Evolutionary conservation across 1,284 basidiomycete species (phyloP), one percentile per base, ranked within the genome.

Genomic region (Waitea zeae): DNA sequence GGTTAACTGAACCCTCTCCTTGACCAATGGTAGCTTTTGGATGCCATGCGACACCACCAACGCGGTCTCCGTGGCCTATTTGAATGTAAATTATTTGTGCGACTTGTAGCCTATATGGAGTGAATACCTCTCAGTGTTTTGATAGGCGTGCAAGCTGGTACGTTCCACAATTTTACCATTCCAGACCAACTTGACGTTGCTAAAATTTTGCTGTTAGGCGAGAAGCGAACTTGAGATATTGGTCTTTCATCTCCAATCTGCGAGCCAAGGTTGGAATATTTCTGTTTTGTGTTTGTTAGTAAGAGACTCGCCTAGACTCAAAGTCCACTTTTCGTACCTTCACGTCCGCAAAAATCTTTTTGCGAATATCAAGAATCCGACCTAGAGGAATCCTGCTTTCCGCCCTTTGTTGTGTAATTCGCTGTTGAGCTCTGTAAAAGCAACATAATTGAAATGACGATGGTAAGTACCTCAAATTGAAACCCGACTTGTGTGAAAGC

Each of bases 21-120:
- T 87, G 82, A 0, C 70, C 62, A n/a, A 93, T 48, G 0, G 92
- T 96, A 13, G 93, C 90, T 46, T 74, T 63, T 0, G 95, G 95
- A 61, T 98, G 93, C 95, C 95, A 99, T 20, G 92, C 90, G 18
- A 96, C 73, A 12, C 95, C 95, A 32, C 92, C 88, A 13, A 98
- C 74, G 39, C 84, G 81, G 51, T 98, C 95, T 27, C 63, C 72
- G 46, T 97, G 93, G 1, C 83, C 88, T 77, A 29, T 14, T n/a
- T n/a, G n/a, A n/a, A n/a, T n/a, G n/a, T n/a, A n/a, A n/a, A n/a
- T n/a, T n/a, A n/a, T n/a, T n/a, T n/a, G n/a, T n/a, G n/a, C n/a
- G n/a, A n/a, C n/a, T n/a, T n/a, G n/a, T n/a, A n/a, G n/a, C n/a
- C n/a, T n/a, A n/a, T n/a, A n/a, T n/a, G n/a, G n/a, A n/a, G n/a